Base-by-base conservation (phyloP, 2,329 filamentous ascomycete genomes). In the Pseudogymnoascus sp. region DNA sequence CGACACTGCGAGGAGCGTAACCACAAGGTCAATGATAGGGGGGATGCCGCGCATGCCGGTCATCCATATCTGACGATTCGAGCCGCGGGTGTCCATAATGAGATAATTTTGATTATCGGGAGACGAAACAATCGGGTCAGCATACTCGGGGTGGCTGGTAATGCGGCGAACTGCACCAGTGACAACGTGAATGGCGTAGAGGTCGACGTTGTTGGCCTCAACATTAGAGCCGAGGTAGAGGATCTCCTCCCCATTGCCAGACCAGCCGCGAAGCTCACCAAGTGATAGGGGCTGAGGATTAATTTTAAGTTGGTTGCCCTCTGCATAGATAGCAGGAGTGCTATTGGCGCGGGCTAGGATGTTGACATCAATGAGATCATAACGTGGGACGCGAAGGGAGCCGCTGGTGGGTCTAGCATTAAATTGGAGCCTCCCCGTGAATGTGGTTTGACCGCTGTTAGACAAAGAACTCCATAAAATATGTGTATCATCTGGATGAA, bases 131-230 rank as follows among this genome's bases (percentile, higher is more conserved):
- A 79, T 67, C 0, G 76, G 77, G 50, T 80, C 77, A 6, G 69
- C 68, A 61, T 80, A 80, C 21, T 77, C 77, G 1, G 77, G 76
- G 63, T 79, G 76, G 21, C 66, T 72, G 1, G 76, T 80, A 2
- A 80, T 68, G 0, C 77, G 75, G 14, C 76, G 72, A 6, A 79
- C 71, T 0, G 61, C 63, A 14, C 78, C 78, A 0, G 76, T 79
- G 1, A 65, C 64, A 4, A 79, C 61, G 59, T 79, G 68, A 7
- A 72, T 72, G 3, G 77, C 77, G 62, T 74, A 79, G 6, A 79
- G 65, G 63, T 80, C 78, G 63, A 79, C 76, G 59, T 79, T 80
- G 65, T 67, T 74, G 0, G 77, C 76, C 67, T 80, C 77, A n/a
- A 29, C 50, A 53, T 10, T 33, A 59, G 16, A 42, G 1, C 77